These are phyloP conservation scores for Chalciporus sphaerocephalus DNA, from an alignment of 768 basidiomycete species.

Conservation along the genomic window DNA sequence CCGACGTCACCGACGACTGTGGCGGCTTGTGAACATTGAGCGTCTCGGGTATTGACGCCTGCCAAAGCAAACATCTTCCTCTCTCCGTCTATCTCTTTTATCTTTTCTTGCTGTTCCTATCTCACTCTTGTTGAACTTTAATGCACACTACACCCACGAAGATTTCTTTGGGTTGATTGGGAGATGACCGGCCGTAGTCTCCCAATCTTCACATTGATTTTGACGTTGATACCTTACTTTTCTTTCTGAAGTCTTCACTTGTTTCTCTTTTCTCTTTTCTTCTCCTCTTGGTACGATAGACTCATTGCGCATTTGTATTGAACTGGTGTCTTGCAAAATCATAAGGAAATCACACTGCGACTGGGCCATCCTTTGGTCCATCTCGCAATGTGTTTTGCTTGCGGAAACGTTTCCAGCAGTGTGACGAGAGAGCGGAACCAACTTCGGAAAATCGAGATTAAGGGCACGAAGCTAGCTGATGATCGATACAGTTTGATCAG, in stretches of 20 bases:
- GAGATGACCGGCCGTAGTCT: constrained; percentile 7
- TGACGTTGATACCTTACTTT: background rate
- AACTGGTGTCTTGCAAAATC: constrained; percentile 1
- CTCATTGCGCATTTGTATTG: background rate
- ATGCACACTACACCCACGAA: constrained; percentile 1
- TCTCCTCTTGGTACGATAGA: background rate
- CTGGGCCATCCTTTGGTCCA: background rate
- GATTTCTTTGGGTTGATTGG: background rate
- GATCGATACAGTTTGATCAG: too few relatives aligned
- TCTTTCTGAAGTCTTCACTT: background rate
- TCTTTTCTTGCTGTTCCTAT: background rate
- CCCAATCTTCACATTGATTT: background rate
- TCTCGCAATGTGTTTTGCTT: background rate
- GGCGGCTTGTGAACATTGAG: background rate
- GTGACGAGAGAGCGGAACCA: background rate
- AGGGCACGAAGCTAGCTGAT: too few relatives aligned
- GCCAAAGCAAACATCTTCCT: background rate
- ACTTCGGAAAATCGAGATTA: too few relatives aligned
- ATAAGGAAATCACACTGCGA: background rate
- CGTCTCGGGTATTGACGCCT: background rate
- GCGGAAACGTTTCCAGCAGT: background rate
- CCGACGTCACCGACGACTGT: constrained; percentile 8
- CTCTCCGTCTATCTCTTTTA: background rate
- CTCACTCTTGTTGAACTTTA: background rate
- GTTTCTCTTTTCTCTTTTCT: background rate